Conservation (phyloP, 345 rosid species). For the Erodium maritimum region DNA sequence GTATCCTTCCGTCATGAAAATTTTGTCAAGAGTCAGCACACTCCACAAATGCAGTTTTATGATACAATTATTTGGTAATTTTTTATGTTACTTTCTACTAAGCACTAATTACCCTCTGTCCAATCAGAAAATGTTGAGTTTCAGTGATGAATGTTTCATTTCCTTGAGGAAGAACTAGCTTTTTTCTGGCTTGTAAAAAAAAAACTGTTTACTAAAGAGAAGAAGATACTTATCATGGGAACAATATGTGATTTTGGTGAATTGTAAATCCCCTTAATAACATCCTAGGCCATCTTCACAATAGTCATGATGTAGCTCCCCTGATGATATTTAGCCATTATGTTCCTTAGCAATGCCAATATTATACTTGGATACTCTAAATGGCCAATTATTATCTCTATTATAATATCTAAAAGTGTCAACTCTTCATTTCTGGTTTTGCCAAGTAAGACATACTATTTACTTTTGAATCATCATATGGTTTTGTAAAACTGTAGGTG, state of each 20-base stretch:
- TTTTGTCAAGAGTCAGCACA: constrained; percentile 37
- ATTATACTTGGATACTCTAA: neutral
- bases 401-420: too few relatives aligned
- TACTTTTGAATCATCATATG: too few relatives aligned
- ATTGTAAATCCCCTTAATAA: neutral
- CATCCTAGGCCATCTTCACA: too few relatives aligned
- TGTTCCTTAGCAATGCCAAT: neutral
- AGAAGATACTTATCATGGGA: neutral
- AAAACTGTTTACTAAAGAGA: neutral
- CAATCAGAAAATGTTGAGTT: neutral
- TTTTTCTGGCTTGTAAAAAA: neutral
- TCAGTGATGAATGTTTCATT: neutral
- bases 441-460: neutral
- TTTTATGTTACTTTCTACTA: neutral
- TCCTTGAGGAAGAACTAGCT: neutral
- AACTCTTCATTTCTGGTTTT: neutral
- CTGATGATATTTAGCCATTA: neutral
- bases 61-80: constrained; percentile 81
- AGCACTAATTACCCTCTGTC: neutral
- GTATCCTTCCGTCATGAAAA: constrained; percentile 74
- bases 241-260: neutral
- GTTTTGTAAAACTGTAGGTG: neutral
- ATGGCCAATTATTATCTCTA: neutral
- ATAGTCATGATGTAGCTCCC: neutral
- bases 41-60: constrained; percentile 27